Conservation (phyloP, 768 basidiomycete species). For the Agrocybe praecox region DNA sequence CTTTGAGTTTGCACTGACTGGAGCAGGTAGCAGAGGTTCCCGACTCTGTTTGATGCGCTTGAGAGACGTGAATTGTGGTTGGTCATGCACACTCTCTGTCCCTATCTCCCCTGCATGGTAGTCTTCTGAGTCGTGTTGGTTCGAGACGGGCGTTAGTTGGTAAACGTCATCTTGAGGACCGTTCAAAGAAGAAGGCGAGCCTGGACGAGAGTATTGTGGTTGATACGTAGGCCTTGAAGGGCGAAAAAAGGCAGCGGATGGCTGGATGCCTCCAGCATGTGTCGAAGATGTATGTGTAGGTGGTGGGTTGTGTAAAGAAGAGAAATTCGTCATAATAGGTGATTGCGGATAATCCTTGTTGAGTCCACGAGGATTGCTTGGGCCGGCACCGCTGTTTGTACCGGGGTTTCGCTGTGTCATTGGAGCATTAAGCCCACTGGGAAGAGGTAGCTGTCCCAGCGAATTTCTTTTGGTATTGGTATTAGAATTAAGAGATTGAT, state of each 20-base stretch:
- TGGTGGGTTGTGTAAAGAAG: slow-evolving; percentile 13
- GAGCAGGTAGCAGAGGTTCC: slow-evolving; percentile 71
- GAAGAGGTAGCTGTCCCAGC: slow-evolving; percentile 34
- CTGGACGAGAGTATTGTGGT: slow-evolving; percentile 38
- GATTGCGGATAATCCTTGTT: slow-evolving; percentile 17
- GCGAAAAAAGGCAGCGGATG: slow-evolving; percentile 78
- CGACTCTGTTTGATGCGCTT: slow-evolving; percentile 64
- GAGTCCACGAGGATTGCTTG: slow-evolving; percentile 15
- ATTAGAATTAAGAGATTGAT: slow-evolving; percentile 18
- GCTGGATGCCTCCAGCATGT: slow-evolving; percentile 75
- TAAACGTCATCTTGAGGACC: slow-evolving; percentile 22
- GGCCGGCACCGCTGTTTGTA: slow-evolving; percentile 16
- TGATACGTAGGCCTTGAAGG: slow-evolving; percentile 62
- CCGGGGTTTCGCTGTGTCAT: slow-evolving; percentile 14
- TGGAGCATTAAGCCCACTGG: slow-evolving; percentile 31
- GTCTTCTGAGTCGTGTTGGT: slow-evolving; percentile 46
- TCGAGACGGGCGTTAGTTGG: slow-evolving; percentile 40
- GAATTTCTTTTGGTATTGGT: slow-evolving; percentile 24
- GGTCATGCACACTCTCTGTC: slow-evolving; percentile 22
- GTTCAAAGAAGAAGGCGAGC: slow-evolving; percentile 22
- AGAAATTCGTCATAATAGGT: slow-evolving; percentile 5
- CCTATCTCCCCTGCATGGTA: slow-evolving; percentile 18
- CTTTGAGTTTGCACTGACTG: slow-evolving; percentile 25
- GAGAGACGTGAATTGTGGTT: slow-evolving; percentile 32
- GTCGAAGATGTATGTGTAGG: slow-evolving; percentile 40